Base-by-base conservation (phyloP, 306 rosid species). In the Lablab purpureus region DNA sequence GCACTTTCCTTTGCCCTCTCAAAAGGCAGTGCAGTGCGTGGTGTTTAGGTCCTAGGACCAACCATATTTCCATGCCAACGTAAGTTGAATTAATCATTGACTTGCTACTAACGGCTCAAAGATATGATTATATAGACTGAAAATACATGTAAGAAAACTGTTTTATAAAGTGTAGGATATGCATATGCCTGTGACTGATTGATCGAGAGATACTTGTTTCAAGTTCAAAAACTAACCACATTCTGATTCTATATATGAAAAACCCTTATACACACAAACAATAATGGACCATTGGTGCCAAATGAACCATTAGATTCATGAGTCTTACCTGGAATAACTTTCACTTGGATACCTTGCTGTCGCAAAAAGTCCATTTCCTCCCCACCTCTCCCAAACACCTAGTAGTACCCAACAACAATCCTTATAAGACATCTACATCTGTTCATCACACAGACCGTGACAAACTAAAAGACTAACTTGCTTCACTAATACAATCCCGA, bases 341-440 rank as follows among this genome's bases (percentile, higher is more conserved):
- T 89, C n/a, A 95, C 99, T 18, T 82, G 94, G 87, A 95, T 91
- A 67, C 98, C 97, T 80, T 93, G 90, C 30, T 88, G 97, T 81
- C 83, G 96, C 89, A 95, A 88, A 85, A 95, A 95, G 82, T 95
- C 98, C 98, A 95, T 95, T 87, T 95, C 99, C 85, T 95, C 97
- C 10, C 99, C 99, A 32, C 98, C 99, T 79, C 98, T 90, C 37
- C 99, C 99, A 91, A 95, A 95, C 80, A 95, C 99, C 99, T 95
- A 69, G 75, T 82, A 66, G 67, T 7, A 52, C 71, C 75, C 56
- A 77, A 64, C 65, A 46, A 49, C 18, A 74, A 37, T 75, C 10
- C 45, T 37, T 17, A 14, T 19, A 41, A 12, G 9, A 45, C 71
- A 73, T 68, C 59, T 32, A 30, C 3, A 30, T 75, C 11, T 23